Percentiles rank a stretch among this genome's conserved stretches.
phyloP scores from a whole-genome alignment of 768 basidiomycete genomes.

The Mycena epipterygia region DNA sequence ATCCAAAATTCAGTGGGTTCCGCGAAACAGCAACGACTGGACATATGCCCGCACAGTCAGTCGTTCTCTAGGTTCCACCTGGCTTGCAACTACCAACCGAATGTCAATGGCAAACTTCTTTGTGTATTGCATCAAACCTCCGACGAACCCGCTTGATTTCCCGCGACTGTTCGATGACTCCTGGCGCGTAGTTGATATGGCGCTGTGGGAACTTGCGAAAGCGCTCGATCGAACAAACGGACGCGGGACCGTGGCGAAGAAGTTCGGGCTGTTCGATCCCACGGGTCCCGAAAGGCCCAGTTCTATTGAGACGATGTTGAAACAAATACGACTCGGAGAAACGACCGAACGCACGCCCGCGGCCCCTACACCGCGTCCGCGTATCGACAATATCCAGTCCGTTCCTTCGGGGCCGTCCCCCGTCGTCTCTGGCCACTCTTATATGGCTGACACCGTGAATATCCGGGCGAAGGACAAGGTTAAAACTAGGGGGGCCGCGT shows the following conservation, averaged over 20 bases:
- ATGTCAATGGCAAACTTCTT: constrained; percentile 12
- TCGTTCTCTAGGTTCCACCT: constrained; percentile 17
- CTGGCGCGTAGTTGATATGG: neutral
- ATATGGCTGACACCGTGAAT: constrained; percentile 5
- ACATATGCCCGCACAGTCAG: constrained; percentile 15
- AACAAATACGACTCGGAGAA: neutral
- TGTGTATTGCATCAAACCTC: neutral
- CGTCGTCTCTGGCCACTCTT: constrained; percentile 19
- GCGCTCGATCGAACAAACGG: neutral
- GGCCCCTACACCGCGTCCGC: neutral
- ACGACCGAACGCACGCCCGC: neutral
- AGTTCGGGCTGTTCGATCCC: constrained; percentile 25
- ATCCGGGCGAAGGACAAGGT: constrained; percentile 23
- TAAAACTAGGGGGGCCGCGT: constrained; percentile 11
- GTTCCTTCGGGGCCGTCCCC: neutral
- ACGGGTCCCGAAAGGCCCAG: constrained; percentile 12
- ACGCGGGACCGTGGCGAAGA: constrained; percentile 14
- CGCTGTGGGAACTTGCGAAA: constrained; percentile 6
- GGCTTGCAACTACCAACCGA: constrained; percentile 7
- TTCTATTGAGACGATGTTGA: neutral
- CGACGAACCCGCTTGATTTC: neutral
- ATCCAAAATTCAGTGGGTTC: constrained; percentile 8
- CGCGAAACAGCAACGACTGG: constrained; percentile 21
- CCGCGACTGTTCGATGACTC: neutral
- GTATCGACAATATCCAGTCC: neutral